Evolutionary conservation across 192 early-diverging fungal genomes (phyloP).

Genomic region (Phycomyces blakesleeanus): DNA sequence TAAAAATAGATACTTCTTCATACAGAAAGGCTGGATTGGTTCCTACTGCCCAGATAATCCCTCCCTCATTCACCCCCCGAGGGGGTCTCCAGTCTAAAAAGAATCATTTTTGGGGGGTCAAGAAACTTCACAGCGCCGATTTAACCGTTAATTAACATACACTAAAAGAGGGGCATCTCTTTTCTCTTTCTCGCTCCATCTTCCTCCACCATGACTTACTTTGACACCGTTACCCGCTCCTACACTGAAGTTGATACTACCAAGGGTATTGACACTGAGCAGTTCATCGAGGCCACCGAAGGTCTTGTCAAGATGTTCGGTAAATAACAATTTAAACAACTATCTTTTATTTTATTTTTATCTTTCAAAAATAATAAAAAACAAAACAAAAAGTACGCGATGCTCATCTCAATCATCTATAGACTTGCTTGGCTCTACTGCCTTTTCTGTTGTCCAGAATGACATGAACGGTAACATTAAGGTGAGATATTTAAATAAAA

Average conservation of each 20-base stretch:
- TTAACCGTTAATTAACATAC: background rate
- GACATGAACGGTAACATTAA: constrained; percentile 93
- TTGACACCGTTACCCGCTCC: constrained; percentile 59
- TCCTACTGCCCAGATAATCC: too few species aligned
- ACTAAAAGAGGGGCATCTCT: background rate
- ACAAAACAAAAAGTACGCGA: background rate
- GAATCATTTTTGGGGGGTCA: too few species aligned
- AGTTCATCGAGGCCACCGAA: constrained; percentile 77
- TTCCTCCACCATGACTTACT: constrained; percentile 47
- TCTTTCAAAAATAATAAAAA: too few species aligned
- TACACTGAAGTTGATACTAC: constrained; percentile 65
- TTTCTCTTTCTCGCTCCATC: background rate
- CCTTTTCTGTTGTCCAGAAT: constrained; percentile 82
- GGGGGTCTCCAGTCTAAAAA: too few species aligned
- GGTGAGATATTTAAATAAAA: constrained; percentile 42
- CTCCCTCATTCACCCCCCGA: too few species aligned
- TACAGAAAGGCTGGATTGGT: too few species aligned
- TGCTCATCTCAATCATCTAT: constrained; percentile 4
- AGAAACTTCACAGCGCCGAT: too few species aligned
- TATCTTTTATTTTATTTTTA: too few species aligned
- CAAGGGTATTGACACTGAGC: constrained; percentile 66
- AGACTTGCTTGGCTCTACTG: constrained; percentile 66
- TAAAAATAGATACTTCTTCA: too few species aligned
- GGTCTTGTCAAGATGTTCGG: constrained; percentile 76
- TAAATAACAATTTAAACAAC: too few species aligned